phyloP scores from a whole-genome alignment of 1,284 basidiomycete species.

The Ganoderma multipileum region DNA sequence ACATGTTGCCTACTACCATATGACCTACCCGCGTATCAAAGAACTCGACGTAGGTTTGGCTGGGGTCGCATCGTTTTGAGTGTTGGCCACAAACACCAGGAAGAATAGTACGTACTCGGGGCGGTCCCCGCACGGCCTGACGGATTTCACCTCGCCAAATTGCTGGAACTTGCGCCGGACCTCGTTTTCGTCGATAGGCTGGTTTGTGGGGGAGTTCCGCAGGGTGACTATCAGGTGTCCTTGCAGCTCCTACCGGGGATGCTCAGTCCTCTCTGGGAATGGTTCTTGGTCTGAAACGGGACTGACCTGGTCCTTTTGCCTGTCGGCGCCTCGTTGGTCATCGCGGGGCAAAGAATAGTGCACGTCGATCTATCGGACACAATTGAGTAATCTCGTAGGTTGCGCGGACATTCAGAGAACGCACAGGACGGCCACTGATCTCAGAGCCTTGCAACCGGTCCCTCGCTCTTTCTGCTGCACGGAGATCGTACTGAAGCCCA shows the following conservation, averaged over 20 bases:
- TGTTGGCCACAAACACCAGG: conserved; percentile 3
- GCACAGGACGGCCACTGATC: conserved; percentile 83
- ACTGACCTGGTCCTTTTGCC: conserved; percentile 88
- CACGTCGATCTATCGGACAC: conserved; percentile 83
- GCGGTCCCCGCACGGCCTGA: conserved; percentile 71
- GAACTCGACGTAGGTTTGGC: conserved; percentile 87
- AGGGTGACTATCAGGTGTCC: conserved; percentile 86
- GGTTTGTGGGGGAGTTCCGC: conserved; percentile 68
- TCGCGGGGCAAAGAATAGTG: conserved; percentile 96
- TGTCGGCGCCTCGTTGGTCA: conserved; percentile 81
- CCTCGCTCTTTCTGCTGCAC: conserved; percentile 90
- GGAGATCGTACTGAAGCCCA: conserved; percentile 80
- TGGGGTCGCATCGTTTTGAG: conserved; percentile 37
- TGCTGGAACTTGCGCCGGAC: conserved; percentile 83
- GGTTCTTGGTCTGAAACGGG: neutral
- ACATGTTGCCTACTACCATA: neutral
- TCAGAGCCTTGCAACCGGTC: conserved; percentile 87
- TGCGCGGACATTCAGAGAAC: conserved; percentile 38
- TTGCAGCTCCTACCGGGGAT: conserved; percentile 61
- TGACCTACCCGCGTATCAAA: conserved; percentile 81
- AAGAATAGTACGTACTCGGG: conserved; percentile 61
- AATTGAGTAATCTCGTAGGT: conserved; percentile 13
- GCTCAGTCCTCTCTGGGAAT: conserved; percentile 14
- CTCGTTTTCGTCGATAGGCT: conserved; percentile 83
- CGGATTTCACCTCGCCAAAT: conserved; percentile 89